phyloP scores from a whole-genome alignment of 202 grass and related monocot species.

The Thinopyrum obtusiflorum region DNA sequence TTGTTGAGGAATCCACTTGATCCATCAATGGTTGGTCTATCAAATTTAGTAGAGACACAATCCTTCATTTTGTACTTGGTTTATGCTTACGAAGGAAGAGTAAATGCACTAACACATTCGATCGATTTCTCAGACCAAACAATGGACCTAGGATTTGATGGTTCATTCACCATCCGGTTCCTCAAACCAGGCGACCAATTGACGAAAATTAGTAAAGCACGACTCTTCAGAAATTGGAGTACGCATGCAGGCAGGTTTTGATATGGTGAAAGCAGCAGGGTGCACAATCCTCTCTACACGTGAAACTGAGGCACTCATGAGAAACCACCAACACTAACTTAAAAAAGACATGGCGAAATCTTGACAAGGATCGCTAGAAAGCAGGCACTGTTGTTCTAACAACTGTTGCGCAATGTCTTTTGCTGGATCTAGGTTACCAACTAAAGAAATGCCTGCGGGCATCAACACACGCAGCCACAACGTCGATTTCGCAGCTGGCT shows the following conservation, averaged over 20 bases:
- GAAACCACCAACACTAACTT: neutral
- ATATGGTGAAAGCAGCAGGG: neutral
- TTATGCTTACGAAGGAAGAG: neutral
- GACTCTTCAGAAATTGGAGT: neutral
- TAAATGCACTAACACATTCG: neutral
- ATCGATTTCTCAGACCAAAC: neutral
- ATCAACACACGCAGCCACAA: neutral
- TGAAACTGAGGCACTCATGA: neutral
- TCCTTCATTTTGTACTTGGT: neutral
- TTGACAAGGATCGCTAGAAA: neutral
- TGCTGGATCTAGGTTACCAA: slow-evolving; percentile 19
- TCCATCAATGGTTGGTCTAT: neutral
- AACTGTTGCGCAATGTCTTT: neutral
- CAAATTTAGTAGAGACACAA: neutral
- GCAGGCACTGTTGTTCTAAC: neutral
- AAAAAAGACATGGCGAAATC: neutral
- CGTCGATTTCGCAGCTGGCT: neutral
- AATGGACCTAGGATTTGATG: neutral
- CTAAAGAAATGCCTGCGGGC: neutral
- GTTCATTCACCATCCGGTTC: neutral
- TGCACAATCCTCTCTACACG: neutral
- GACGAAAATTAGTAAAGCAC: neutral
- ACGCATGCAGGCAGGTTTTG: neutral
- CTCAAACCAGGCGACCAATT: neutral
- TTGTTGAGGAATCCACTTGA: neutral